Base-by-base conservation (phyloP, 179 eudicot species). In the Beta corolliflora region DNA sequence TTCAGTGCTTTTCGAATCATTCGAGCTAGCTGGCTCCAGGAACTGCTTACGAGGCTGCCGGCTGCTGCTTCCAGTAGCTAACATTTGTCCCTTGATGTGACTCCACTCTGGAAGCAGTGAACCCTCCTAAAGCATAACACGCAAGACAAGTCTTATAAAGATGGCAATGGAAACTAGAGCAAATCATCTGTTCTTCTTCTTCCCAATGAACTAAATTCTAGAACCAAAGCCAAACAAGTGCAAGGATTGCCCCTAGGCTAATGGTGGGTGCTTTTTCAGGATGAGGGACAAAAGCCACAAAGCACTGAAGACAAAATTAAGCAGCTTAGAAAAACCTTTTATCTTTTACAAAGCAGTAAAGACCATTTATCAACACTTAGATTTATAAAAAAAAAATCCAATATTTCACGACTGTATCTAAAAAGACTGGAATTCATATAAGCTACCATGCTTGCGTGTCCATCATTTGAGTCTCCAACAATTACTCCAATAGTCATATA, bases 11-110 rank as follows among this genome's bases (percentile, higher is more conserved):
- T 90, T 93, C 72, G 93, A 90, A 83, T 90, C 95, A 78, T 87
- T 88, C 75, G 88, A 83, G 85, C 90, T 87, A 66, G 83, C 82
- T 18, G 91, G 76, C 77, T 90, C 95, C 66, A 84, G 41, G 53
- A 92, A 87, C 79, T 89, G 97, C 84, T 93, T 91, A 80, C 89
- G 91, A 31, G 90, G 88, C 60, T 86, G 95, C 86, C 88, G 89
- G 54, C 83, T 90, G 86, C 88, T 87, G 84, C 88, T 89, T 31
- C 91, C 94, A 78, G 92, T 77, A 79, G 88, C 82, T 73, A 79
- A 77, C 41, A 85, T 75, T 69, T 92, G 94, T 52, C 95, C 97
- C 89, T 90, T 89, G 73, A 70, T 80, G 80, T 89, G 91, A 85
- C 89, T 91, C 90, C 88, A 80, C 63, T 94, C 97, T 71, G 92